Base-by-base conservation (phyloP, 2,329 filamentous ascomycete genomes). In the Aspergillus sp. region DNA sequence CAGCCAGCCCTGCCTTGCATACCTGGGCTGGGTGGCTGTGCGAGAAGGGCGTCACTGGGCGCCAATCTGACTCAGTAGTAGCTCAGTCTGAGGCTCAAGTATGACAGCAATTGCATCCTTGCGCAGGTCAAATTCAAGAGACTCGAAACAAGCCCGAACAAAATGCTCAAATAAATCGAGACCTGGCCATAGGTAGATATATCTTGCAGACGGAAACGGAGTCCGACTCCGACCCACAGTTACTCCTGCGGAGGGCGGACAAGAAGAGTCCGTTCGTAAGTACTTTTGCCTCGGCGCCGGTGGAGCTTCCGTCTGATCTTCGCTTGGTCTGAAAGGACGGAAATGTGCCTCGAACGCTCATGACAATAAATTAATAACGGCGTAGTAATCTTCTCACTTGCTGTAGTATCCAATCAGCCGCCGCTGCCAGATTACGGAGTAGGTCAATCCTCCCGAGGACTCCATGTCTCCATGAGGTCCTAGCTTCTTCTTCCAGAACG, bases 401-500 rank as follows among this genome's bases (percentile, higher is more conserved):
- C 23, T 19, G 15, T 15, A 15, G 34, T 15, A 11, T 54, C 52
- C 38, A 54, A 54, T 54, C 41, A 54, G 17, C 28, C 25, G 1
- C 6, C 17, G 13, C 15, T 25, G 19, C 15, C 31, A 30, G 22
- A 28, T n/a, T 4, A 19, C 19, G 19, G 19, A 19, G 19, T 19
- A 46, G 41, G 45, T 31, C 34, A 54, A 28, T 19, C 41, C 52
- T 28, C 41, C 9, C 38, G 41, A n/a, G 25, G 51, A 28, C 25
- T 28, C 25, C 25, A 28, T 28, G 25, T 28, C 34, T 41, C 34
- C 34, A 15, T 41, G 34, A 41, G 34, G 54, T 28, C 54, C n/a
- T 17, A 56, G 45, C 45, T 56, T 25, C 54, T 41, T 38, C 30
- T 56, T 56, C 45, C 54, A 56, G 54, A 56, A 56, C 45, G 23